Base-by-base conservation (phyloP, 1,284 basidiomycete species). In the Puccinia horiana region DNA sequence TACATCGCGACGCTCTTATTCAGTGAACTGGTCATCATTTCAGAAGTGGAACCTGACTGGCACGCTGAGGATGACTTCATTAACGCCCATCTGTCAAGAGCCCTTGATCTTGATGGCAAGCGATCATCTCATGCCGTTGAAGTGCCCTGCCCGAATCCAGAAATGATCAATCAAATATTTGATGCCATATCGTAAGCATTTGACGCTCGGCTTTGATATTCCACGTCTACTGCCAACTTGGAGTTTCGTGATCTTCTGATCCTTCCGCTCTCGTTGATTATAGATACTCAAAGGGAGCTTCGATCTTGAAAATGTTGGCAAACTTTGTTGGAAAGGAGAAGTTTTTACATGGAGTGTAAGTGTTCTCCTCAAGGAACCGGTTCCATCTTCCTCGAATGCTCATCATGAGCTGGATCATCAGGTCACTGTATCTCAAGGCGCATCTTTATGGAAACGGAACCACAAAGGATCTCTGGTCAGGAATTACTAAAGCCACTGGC, bases 91-190 rank as follows among this genome's bases (percentile, higher is more conserved):
- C 86, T 90, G 42, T 87, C 88, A 67, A 85, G 87, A 40, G 95
- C 96, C 18, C 90, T 97, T 47, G 88, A 89, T 52, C 90, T 98
- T 80, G 96, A 99, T 86, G 91, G 93, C 14, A 94, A 96, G 87
- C 89, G 93, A 20, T 96, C 95, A 20, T 96, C 94, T 44, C 96
- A 99, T 87, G 93, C 96, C 0, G 94, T 99, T 85, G 95, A 99
- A 88, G 94, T 98, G 29, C 92, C 93, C 12, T 94, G 93, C 85
- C 93, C 93, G 0, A 93, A 96, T 86, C 92, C 93, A 18, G 92
- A 93, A 85, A 91, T 93, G 86, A 93, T 95, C 85, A 93, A 93
- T 86, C 86, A 93, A 90, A 95, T 96, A 81, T 95, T 96, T 86
- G 94, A 96, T 86, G 89, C 90, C 8, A 89, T 95, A 82, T 94